Conservation (phyloP, 164 flowering plant species). For the Annona cherimola region DNA sequence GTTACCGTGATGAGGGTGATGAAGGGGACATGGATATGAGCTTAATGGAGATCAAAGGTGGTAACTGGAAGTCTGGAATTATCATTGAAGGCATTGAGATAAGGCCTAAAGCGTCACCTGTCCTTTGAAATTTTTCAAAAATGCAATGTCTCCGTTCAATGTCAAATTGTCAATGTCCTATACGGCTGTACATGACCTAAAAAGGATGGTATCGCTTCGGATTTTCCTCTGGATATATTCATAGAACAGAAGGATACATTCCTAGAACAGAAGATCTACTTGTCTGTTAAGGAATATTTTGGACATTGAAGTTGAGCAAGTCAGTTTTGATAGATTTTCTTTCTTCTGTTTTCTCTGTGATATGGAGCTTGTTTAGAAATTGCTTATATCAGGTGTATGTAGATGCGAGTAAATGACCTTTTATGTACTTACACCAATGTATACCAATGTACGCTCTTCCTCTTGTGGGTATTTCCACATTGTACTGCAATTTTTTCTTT, state of each 20-base stretch:
- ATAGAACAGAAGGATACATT: too few relatives aligned
- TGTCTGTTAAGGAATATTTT: too few relatives aligned
- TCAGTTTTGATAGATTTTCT: not conserved
- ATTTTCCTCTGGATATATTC: too few relatives aligned
- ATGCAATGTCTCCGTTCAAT: not conserved
- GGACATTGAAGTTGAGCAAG: not conserved
- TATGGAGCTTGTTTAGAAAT: not conserved
- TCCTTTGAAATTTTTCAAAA: not conserved
- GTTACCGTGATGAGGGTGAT: constrained; percentile 21
- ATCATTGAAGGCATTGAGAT: constrained; percentile 61
- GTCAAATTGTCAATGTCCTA: not conserved
- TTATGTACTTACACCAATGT: too few relatives aligned
- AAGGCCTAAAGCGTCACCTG: constrained; percentile 30
- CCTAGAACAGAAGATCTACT: too few relatives aligned
- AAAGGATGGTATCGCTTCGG: too few relatives aligned
- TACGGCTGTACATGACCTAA: too few relatives aligned
- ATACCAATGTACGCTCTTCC: too few relatives aligned
- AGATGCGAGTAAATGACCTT: not conserved
- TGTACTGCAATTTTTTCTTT: too few relatives aligned
- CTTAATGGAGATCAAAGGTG: constrained; percentile 29
- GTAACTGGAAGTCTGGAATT: constrained; percentile 45
- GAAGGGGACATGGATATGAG: constrained; percentile 38
- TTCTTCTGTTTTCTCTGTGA: not conserved
- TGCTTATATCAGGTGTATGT: not conserved
- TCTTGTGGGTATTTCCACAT: too few relatives aligned